Evolutionary conservation across 768 basidiomycete genomes (phyloP), one percentile per base, ranked within the genome.

Genomic region (Boletus eberwhitei): DNA sequence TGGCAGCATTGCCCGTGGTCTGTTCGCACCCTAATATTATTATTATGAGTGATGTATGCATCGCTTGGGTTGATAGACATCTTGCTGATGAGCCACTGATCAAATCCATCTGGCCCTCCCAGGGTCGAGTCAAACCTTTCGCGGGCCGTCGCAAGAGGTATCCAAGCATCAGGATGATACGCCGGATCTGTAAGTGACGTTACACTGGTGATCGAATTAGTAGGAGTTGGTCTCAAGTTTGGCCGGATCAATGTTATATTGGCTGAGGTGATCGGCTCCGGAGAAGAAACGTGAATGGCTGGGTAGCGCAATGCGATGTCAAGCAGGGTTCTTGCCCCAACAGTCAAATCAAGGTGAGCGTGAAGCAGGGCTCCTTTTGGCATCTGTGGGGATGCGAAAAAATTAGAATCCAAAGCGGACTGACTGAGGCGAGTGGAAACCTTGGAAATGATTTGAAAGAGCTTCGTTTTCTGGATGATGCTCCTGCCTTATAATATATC

Each of bases 301-400:
- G 81, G 75, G 32, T 89, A 74, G 48, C 79, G 67, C 24, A 85
- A 66, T 2, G 85, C 87, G 12, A 84, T 71, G 17, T 74, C 64
- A 14, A 87, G 71, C 6, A 90, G 72, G 22, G 75, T 72, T 19
- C 72, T 63, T 1, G 75, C 77, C 49, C 86, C 80, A 22, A 88
- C 85, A 0, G 82, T 87, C 19, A 87, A 84, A 61, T 88, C 87
- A n/a, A 91, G 73, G 64, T 91, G 89, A 0, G 77, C 81, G 59
- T 91, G 88, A 14, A 92, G 73, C 4, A 91, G 74, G 1, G 79
- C 87, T 38, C 89, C 90, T 70, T 90, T 91, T 2, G 89, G 89
- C 86, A 91, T 88, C 86, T 87, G 53, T 22, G 3, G 35, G 37
- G 21, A 34, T 22, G 19, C 40, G 43, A 42, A 38, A 21, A 13